These are phyloP conservation scores for Colletotrichum tanaceti DNA, from an alignment of 2,329 filamentous ascomycete genomes.

Conservation along the genomic window DNA sequence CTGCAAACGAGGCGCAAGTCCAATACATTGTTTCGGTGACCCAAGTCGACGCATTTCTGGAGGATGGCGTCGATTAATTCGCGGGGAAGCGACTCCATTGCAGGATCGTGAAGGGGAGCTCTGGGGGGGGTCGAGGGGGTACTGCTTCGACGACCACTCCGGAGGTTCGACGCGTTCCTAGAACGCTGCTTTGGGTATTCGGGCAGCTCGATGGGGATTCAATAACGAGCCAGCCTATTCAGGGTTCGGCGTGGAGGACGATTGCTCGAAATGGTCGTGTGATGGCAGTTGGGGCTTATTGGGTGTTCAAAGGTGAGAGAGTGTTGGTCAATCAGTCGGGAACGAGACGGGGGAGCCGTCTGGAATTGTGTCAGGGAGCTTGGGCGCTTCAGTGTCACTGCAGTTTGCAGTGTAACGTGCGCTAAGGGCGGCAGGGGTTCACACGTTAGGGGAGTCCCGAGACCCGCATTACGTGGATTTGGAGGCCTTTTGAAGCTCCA, in stretches of 20 bases:
- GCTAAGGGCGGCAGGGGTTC: conserved; percentile 29
- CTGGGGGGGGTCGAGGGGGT: not conserved
- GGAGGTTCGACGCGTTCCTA: not conserved
- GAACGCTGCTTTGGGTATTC: not conserved
- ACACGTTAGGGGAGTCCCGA: conserved; percentile 14
- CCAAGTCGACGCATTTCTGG: conserved; percentile 53
- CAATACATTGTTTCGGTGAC: conserved; percentile 59
- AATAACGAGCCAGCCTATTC: too few relatives aligned
- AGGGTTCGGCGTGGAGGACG: not conserved
- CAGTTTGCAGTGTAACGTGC: conserved; percentile 17
- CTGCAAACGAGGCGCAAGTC: conserved; percentile 61
- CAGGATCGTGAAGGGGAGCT: conserved; percentile 29
- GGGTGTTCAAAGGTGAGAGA: conserved; percentile 7
- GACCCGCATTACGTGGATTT: not conserved
- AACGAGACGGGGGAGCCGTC: conserved; percentile 26
- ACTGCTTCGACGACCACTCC: not conserved
- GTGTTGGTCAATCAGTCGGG: conserved; percentile 22
- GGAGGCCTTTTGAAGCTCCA: too few relatives aligned
- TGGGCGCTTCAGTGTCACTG: conserved; percentile 25
- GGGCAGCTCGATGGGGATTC: not conserved
- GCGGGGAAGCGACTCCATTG: conserved; percentile 60
- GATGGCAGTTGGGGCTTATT: conserved; percentile 2
- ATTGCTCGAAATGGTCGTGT: not conserved
- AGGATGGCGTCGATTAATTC: conserved; percentile 63
- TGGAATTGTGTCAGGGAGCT: conserved; percentile 29